Evolutionary conservation across 2,329 filamentous ascomycete species (phyloP).

Genomic region (Metarhizium robertsii): DNA sequence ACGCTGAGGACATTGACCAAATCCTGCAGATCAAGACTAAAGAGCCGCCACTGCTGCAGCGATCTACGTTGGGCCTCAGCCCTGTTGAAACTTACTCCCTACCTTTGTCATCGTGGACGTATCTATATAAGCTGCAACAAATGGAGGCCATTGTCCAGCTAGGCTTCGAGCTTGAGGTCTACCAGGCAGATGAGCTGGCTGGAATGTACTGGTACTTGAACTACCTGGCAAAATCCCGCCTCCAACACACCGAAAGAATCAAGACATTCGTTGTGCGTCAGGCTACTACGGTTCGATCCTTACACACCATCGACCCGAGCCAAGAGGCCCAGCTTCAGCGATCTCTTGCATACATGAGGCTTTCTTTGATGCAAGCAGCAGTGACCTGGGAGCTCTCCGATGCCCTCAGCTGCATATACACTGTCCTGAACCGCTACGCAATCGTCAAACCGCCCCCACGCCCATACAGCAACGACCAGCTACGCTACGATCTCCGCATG

Average conservation of each 20-base stretch:
- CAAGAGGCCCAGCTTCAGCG: slow-evolving; percentile 35
- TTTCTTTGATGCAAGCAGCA: slow-evolving; percentile 55
- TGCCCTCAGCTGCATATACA: slow-evolving; percentile 54
- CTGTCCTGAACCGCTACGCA: slow-evolving; percentile 49
- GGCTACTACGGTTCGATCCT: slow-evolving; percentile 20
- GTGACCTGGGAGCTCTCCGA: slow-evolving; percentile 50
- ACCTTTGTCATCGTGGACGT: slow-evolving; percentile 79
- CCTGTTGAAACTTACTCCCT: slow-evolving; percentile 53
- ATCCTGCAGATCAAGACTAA: slow-evolving; percentile 51
- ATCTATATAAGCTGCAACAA: slow-evolving; percentile 79
- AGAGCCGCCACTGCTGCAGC: slow-evolving; percentile 49
- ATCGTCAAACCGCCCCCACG: slow-evolving; percentile 41
- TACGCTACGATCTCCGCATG: slow-evolving; percentile 80
- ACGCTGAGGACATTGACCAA: slow-evolving; percentile 69
- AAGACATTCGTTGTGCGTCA: slow-evolving; percentile 49
- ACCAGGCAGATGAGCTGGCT: slow-evolving; percentile 73
- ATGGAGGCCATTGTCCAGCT: slow-evolving; percentile 84
- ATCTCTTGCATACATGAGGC: slow-evolving; percentile 46
- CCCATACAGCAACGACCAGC: slow-evolving; percentile 56
- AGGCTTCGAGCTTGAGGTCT: slow-evolving; percentile 89
- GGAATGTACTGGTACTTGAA: slow-evolving; percentile 90
- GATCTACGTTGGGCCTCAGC: slow-evolving; percentile 20
- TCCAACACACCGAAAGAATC: slow-evolving; percentile 65
- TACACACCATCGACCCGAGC: slow-evolving; percentile 10
- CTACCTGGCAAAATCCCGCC: slow-evolving; percentile 58